Evolutionary conservation across 2,329 filamentous ascomycete genomes (phyloP), one percentile per base, ranked within the genome.

Genomic region (Colletotrichum zoysiae): DNA sequence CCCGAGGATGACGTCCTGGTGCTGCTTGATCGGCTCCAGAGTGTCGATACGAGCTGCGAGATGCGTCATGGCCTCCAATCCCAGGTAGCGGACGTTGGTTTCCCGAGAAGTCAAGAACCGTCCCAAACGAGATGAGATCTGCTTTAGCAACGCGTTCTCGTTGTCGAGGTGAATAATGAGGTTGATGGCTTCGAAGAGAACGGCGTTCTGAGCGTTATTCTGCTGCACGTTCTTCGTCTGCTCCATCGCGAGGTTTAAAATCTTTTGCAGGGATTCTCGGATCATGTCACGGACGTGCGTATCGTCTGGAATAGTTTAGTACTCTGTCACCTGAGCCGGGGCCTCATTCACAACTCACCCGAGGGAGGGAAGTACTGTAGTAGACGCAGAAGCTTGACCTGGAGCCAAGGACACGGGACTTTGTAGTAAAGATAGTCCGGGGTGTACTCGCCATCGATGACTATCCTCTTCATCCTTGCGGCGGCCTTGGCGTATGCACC

Each of bases 201-300:
- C 95, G 0, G 96, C 96, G 78, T 99, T 99, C 79, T 98, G 96
- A 0, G 96, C 96, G 79, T 99, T 99, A 82, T 99, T 99, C 80
- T 99, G 96, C 82, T 99, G 96, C 20, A 99, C 96, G 77, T 99
- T 99, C 84, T 98, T 99, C 65, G 94, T 96, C 79, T 94, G 91
- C 79, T 98, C 95, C 86, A 97, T 91, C 1, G 96, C 95, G 48
- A 94, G 86, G 77, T 98, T 94, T 80, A 99, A 87, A 57, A 98
- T 97, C 81, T 92, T 94, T 80, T 97, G 93, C 59, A 99, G 84
- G 1, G 95, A 95, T 79, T 97, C 93, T 58, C 96, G 92, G 74
- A 99, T 96, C 83, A 99, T 91, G 56, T 94, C 92, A 68, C 95
- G 93, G 51, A 97, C 91, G 80, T 98, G 94, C 42, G 92, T 95